Evolutionary conservation across 495 filamentous ascomycete species (phyloP).

Genomic region (Cetradonia linearis): DNA sequence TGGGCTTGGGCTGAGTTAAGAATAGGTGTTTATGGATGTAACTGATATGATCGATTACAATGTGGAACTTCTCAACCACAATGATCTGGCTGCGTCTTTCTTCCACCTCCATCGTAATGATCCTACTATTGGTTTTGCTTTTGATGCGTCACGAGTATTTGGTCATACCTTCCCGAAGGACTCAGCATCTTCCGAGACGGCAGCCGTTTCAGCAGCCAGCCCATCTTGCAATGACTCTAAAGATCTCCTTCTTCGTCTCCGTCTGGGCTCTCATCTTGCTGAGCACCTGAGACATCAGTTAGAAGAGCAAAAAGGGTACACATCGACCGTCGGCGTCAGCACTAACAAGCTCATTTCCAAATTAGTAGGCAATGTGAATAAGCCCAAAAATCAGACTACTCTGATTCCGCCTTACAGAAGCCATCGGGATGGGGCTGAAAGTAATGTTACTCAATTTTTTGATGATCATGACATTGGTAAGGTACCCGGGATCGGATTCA

Average conservation of each 20-base stretch:
- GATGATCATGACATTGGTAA: conserved; percentile 68
- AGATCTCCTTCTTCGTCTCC: conserved; percentile 43
- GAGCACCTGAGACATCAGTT: conserved; percentile 58
- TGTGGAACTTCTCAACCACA: conserved; percentile 52
- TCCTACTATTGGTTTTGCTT: conserved; percentile 69
- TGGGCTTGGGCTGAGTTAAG: conserved; percentile 13
- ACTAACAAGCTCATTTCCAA: conserved; percentile 80
- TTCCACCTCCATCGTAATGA: conserved; percentile 68
- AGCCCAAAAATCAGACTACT: conserved; percentile 77
- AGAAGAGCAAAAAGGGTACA: conserved; percentile 72
- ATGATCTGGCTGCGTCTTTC: conserved; percentile 57
- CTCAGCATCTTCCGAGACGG: conserved; percentile 17
- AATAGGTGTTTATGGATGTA: conserved; percentile 59
- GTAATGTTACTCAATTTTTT: conserved; percentile 56
- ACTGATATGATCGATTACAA: conserved; percentile 82
- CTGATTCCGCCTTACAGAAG: conserved; percentile 53
- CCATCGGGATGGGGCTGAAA: conserved; percentile 17
- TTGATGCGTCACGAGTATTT: conserved; percentile 53
- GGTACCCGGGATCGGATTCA: conserved; percentile 78
- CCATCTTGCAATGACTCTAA: conserved; percentile 9
- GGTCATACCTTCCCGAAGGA: conserved; percentile 48
- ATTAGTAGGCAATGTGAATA: conserved; percentile 71
- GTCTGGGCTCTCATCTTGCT: conserved; percentile 67
- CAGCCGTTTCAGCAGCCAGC: neutral
- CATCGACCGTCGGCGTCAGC: conserved; percentile 75